A percentile compares a stretch with the other conserved stretches of the same genome.
phyloP scores from a whole-genome alignment of 345 rosid genomes.

The Aegle marmelos region DNA sequence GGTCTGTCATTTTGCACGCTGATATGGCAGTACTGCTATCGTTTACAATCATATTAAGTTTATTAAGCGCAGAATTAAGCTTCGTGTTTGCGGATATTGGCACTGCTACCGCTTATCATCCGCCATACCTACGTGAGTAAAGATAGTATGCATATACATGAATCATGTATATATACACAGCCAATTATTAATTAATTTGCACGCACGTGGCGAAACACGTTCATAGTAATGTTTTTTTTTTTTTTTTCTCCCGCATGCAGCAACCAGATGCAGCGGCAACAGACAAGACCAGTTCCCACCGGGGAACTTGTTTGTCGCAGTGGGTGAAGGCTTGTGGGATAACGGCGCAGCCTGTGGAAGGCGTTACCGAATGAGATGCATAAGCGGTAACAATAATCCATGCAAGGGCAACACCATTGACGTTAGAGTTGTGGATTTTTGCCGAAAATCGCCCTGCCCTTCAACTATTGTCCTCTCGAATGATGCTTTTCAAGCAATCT shows the following conservation, averaged over 20 bases:
- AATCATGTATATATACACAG: neutral
- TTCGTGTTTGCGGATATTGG: constrained; percentile 25
- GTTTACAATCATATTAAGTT: neutral
- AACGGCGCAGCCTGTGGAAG: constrained; percentile 37
- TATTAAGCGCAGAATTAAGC: neutral
- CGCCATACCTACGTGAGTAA: constrained; percentile 33
- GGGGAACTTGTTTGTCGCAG: constrained; percentile 25
- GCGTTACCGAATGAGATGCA: constrained; percentile 26
- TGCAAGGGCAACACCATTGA: constrained; percentile 30
- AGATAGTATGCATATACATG: neutral
- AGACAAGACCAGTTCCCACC: constrained; percentile 31
- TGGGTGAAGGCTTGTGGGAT: constrained; percentile 37
- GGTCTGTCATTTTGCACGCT: neutral
- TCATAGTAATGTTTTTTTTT: neutral
- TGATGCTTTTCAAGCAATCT: constrained; percentile 25
- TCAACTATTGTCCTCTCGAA: constrained; percentile 29
- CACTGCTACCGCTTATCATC: constrained; percentile 25
- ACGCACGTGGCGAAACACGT: neutral
- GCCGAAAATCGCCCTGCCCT: constrained; percentile 32
- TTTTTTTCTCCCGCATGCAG: neutral
- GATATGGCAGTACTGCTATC: neutral
- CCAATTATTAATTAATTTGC: neutral
- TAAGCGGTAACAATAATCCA: constrained; percentile 27
- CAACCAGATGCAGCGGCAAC: constrained; percentile 28
- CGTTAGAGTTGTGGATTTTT: constrained; percentile 37